Conservation (phyloP, 352 stramenopile species). For the Phytophthora podocarpi region DNA sequence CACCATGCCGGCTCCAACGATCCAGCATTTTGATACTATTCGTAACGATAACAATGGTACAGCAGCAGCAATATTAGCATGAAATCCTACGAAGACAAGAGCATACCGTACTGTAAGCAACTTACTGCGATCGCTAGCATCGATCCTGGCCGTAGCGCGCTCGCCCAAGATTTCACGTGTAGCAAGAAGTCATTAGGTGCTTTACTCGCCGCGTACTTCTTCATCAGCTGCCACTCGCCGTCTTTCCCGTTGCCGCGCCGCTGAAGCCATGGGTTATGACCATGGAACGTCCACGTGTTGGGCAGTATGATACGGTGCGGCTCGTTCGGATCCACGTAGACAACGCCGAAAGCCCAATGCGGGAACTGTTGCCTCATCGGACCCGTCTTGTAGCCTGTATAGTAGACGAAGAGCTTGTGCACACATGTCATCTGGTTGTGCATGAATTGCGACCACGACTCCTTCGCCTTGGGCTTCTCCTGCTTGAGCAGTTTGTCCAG, state of each 20-base stretch:
- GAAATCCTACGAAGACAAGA: neutral
- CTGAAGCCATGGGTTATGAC: slow-evolving; percentile 64
- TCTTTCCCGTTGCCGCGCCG: slow-evolving; percentile 71
- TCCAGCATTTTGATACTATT: slow-evolving; percentile 75
- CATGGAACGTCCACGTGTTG: slow-evolving; percentile 80
- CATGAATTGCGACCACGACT: slow-evolving; percentile 73
- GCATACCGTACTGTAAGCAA: slow-evolving; percentile 4
- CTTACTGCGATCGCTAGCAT: slow-evolving; percentile 69
- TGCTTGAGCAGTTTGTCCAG: slow-evolving; percentile 51
- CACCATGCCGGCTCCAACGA: slow-evolving; percentile 72
- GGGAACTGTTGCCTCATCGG: slow-evolving; percentile 63
- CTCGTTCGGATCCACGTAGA: slow-evolving; percentile 80
- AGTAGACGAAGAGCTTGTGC: slow-evolving; percentile 83
- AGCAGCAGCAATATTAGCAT: slow-evolving; percentile 13
- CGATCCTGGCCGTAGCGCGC: slow-evolving; percentile 52
- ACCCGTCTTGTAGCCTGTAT: slow-evolving; percentile 83
- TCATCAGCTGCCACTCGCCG: slow-evolving; percentile 70
- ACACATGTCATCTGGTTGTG: slow-evolving; percentile 79
- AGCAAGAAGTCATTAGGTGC: slow-evolving; percentile 53
- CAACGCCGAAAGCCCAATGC: slow-evolving; percentile 75
- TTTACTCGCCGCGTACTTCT: slow-evolving; percentile 52
- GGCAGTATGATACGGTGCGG: slow-evolving; percentile 61
- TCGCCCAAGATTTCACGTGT: slow-evolving; percentile 69
- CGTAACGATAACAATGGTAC: neutral
- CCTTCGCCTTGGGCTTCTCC: slow-evolving; percentile 37